Base-by-base conservation (phyloP, 768 basidiomycete genomes). In the Amanita molliuscula region DNA sequence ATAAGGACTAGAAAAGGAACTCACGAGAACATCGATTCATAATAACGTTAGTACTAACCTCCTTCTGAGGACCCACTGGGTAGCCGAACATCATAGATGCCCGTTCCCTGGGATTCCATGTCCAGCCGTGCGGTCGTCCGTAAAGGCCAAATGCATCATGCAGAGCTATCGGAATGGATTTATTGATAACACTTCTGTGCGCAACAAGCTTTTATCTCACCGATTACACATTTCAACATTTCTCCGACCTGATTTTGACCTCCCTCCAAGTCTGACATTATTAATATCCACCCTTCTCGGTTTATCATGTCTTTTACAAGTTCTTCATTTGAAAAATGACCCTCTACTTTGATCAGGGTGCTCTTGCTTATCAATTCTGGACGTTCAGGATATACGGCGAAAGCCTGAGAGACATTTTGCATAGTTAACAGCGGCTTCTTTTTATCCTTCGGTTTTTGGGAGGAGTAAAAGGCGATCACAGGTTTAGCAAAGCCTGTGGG, bases 301-400 rank as follows among this genome's bases (percentile, higher is more conserved):
- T 74, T 71, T 56, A 76, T 77, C 75, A 91, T 82, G 3, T 64
- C 65, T 18, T 68, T 72, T 23, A 77, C 79, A n/a, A 76, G 71
- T 9, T 86, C 80, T 59, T 94, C 88, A 26, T 84, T 82, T 2
- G 86, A 85, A 48, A 96, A 76, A 21, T 74, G 67, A 8, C 91
- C 95, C 61, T 97, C 93, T 5, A 97, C 61, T 63, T 98, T 98
- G 70, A 97, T 84, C 56, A 99, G 67, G 0, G 90, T 92, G 55
- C 91, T 93, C 58, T 81, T 73, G 54, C 76, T 84, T 65, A 98
- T 93, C 55, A 96, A 68, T 56, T 92, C 89, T 8, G 90, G 88
- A n/a, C 90, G 78, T 62, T 97, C 95, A 1, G 95, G 95, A 62
- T 93, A 99, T 7, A 99, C 90, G 2, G 90, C 89, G 61, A 93